Percentiles rank a stretch among this genome's conserved stretches.
Conservation (phyloP, 768 basidiomycete species). For the Hebeloma cylindrosporum region DNA sequence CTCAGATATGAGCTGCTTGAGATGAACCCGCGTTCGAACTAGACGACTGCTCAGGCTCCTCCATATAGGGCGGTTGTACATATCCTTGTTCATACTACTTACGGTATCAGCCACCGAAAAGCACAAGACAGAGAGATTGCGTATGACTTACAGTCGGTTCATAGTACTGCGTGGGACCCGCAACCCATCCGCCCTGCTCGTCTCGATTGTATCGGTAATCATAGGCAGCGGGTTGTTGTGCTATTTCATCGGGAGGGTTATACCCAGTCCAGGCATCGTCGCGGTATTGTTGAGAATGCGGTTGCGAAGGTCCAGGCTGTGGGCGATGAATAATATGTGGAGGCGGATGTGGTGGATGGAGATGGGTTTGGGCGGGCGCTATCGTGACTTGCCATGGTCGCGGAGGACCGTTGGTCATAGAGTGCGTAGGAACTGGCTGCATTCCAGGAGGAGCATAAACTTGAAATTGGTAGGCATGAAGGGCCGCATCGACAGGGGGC, state of each 20-base stretch:
- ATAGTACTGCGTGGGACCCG: constrained; percentile 53
- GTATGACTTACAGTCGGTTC: constrained; percentile 46
- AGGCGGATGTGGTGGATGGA: constrained; percentile 37
- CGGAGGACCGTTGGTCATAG: constrained; percentile 48
- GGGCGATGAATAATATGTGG: constrained; percentile 48
- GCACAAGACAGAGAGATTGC: not conserved
- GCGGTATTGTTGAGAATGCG: constrained; percentile 33
- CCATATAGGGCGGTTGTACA: constrained; percentile 45
- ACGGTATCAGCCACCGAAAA: not conserved
- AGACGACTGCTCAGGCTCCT: constrained; percentile 37
- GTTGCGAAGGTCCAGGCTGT: constrained; percentile 33
- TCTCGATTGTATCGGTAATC: constrained; percentile 67
- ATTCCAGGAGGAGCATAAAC: constrained; percentile 39
- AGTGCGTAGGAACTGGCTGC: constrained; percentile 39
- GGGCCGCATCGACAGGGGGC: constrained; percentile 30
- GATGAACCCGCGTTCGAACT: constrained; percentile 21
- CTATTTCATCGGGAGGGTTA: constrained; percentile 43
- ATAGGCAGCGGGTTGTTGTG: constrained; percentile 46
- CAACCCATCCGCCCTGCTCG: constrained; percentile 53
- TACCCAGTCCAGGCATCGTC: constrained; percentile 63
- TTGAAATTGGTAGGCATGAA: constrained; percentile 39
- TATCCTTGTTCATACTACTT: constrained; percentile 58
- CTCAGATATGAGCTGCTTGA: constrained; percentile 16
- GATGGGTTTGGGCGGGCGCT: constrained; percentile 64
- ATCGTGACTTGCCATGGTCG: constrained; percentile 70